phyloP scores from a whole-genome alignment of 192 early-diverging fungal genomes.

The Pilaira anomala region DNA sequence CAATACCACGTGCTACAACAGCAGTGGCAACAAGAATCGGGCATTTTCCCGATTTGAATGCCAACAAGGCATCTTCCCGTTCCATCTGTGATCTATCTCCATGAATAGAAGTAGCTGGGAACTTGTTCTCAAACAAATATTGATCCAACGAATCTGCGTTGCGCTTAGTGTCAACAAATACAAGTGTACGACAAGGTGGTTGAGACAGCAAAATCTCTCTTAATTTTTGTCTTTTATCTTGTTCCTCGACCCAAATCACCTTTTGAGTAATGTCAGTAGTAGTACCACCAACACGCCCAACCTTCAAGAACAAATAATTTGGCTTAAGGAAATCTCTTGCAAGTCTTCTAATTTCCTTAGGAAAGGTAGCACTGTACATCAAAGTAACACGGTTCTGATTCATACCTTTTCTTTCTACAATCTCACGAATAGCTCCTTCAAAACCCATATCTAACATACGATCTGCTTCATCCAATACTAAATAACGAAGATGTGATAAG shows the following conservation, averaged over 20 bases:
- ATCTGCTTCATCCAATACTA: slow-evolving; percentile 95
- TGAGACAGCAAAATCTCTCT: slow-evolving; percentile 48
- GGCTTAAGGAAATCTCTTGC: slow-evolving; percentile 55
- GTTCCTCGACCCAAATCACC: slow-evolving; percentile 44
- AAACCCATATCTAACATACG: slow-evolving; percentile 94
- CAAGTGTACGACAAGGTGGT: slow-evolving; percentile 63
- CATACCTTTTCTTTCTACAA: slow-evolving; percentile 48
- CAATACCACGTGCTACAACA: slow-evolving; percentile 94
- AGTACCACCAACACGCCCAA: slow-evolving; percentile 61
- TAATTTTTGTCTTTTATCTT: slow-evolving; percentile 27
- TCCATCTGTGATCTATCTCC: slow-evolving; percentile 72
- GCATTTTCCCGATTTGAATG: slow-evolving; percentile 62
- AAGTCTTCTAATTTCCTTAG: slow-evolving; percentile 66
- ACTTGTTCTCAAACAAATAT: slow-evolving; percentile 63
- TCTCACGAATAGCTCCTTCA: slow-evolving; percentile 62
- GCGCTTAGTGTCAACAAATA: slow-evolving; percentile 83
- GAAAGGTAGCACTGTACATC: slow-evolving; percentile 92
- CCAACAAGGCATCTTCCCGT: slow-evolving; percentile 65
- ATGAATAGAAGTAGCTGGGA: slow-evolving; percentile 47
- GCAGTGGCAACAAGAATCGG: slow-evolving; percentile 89
- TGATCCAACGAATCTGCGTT: slow-evolving; percentile 75
- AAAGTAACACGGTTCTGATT: slow-evolving; percentile 70
- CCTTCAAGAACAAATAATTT: slow-evolving; percentile 65
- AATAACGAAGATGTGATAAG: slow-evolving; percentile 46
- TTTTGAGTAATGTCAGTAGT: slow-evolving; percentile 62